Base-by-base conservation (phyloP, 805 yeast species). In the Metschnikowia anglica region DNA sequence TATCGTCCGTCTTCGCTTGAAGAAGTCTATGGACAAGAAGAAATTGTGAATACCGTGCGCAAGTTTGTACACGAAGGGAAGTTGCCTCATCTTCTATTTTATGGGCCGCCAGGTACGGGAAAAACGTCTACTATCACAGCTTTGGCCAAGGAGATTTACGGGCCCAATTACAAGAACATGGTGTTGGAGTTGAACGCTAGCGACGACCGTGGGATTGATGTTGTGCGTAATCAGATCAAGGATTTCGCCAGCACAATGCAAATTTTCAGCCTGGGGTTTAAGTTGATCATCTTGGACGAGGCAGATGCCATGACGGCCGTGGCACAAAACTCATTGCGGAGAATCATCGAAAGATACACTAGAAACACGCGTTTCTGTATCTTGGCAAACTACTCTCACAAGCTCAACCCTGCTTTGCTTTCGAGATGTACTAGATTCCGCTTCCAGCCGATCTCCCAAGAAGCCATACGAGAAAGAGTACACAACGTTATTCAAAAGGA, bases 181-280 rank as follows among this genome's bases (percentile, higher is more conserved):
- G 97, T 93, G 1, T 68, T 93, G 42, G 99, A 93, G 61, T 74
- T 93, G 62, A 93, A 93, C 65, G 99, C 99, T 3, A 84, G 95
- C 3, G 99, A 93, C 63, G 99, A 93, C 63, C 79, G 99, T 67
- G 99, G 99, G 52, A 93, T 93, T 53, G 96, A 88, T 55, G 97
- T 93, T 34, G 98, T 93, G n/a, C 78, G 99, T 51, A 93, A 93
- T 57, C 97, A 89, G 65, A 89, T 93, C 70, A 93, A 93, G 73
- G 89, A 85, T 54, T 93, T 93, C 69, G 99, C 99, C 9, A 81
- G 91, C 23, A 93, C 99, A 1, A 81, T 88, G 74, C 99, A 93
- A 62, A 91, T 93, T 41, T 93, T 91, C 65, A 74, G 81, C 47
- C 74, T 77, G 41, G 95, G 93, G 11, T 89, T 89, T 74, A 91